These are phyloP conservation scores for Colletotrichum tabaci DNA, from an alignment of 2,329 filamentous ascomycete species.

Conservation along the genomic window DNA sequence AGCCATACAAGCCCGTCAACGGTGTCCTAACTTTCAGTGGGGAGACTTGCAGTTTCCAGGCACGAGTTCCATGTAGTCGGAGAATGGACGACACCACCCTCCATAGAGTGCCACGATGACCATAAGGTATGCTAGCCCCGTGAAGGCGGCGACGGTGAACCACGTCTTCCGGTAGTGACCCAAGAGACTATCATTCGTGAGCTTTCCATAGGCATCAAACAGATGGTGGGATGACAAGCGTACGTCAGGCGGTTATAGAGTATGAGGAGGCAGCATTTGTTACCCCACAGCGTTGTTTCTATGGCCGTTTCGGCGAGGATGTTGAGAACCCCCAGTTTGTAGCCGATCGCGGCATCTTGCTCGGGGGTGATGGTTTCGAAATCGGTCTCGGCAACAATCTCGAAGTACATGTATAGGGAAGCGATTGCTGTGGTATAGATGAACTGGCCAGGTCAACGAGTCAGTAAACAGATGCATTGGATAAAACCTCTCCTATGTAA, in stretches of 20 bases:
- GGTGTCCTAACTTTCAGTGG: no score
- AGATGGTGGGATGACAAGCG: background rate
- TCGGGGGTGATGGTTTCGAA: slow-evolving; percentile 20
- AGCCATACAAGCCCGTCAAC: background rate
- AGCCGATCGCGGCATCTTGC: slow-evolving; percentile 1
- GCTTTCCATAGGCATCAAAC: background rate
- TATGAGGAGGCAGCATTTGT: slow-evolving; percentile 37
- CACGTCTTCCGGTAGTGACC: slow-evolving; percentile 27
- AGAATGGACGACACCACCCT: slow-evolving; percentile 39
- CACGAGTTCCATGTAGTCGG: slow-evolving; percentile 29
- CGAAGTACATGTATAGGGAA: slow-evolving; percentile 24
- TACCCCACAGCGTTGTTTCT: slow-evolving; percentile 40
- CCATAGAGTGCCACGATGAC: slow-evolving; percentile 37
- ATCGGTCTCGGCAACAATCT: slow-evolving; percentile 6
- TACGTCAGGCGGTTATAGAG: slow-evolving; percentile 33
- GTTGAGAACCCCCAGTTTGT: slow-evolving; percentile 30
- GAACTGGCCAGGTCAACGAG: background rate
- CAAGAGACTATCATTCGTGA: slow-evolving; percentile 24
- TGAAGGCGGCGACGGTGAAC: slow-evolving; percentile 16
- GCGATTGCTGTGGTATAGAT: slow-evolving; percentile 25
- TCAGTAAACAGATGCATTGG: background rate
- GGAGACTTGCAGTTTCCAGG: slow-evolving; percentile 24
- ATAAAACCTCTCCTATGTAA: background rate
- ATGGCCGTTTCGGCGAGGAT: slow-evolving; percentile 34
- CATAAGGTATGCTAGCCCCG: slow-evolving; percentile 21